Base-by-base conservation (phyloP, 768 basidiomycete species). In the Dioszegia aurantiaca region DNA sequence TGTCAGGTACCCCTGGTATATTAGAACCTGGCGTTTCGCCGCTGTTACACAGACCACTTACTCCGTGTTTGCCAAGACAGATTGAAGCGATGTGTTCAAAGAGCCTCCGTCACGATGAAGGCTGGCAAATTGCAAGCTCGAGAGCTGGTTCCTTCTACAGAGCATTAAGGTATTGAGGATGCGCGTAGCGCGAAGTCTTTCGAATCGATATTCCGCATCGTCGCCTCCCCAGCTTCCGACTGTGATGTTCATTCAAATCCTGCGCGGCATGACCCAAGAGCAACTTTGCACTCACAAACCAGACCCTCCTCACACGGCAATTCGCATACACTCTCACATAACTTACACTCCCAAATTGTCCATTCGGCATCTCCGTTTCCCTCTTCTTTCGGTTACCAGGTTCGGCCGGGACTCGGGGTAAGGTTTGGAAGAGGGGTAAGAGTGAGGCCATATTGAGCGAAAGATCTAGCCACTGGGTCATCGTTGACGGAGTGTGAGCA, bases 251-350 rank as follows among this genome's bases (percentile, higher is more conserved):
- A 62, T 52, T 51, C 12, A 39, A 16, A n/a, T n/a, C n/a, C n/a
- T n/a, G n/a, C n/a, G n/a, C n/a, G n/a, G n/a, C n/a, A n/a, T n/a
- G n/a, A n/a, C n/a, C n/a, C n/a, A n/a, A n/a, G n/a, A n/a, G n/a
- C n/a, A n/a, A n/a, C n/a, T n/a, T n/a, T n/a, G 8, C 6, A 68
- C 69, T 67, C 45, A 72, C 70, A 63, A 72, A 67, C 74, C 74
- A 76, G 56, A 76, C 63, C 33, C 70, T 54, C 41, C 68, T 57
- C 16, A 76, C 30, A 16, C 74, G 47, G 41, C 74, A 76, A 43
- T 76, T 76, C 5, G 74, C 74, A 58, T 73, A 73, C n/a, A 76
- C 62, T 45, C 64, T 63, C 11, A 73, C 49, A 53, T 70, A 76
- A 24, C 59, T 64, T 10, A 72, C 49, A 36, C 48, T 54, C 26